These are phyloP conservation scores for Pleurozium schreberi DNA, from an alignment of 225 moss, liverwort and hornwort genomes.

Conservation along the genomic window DNA sequence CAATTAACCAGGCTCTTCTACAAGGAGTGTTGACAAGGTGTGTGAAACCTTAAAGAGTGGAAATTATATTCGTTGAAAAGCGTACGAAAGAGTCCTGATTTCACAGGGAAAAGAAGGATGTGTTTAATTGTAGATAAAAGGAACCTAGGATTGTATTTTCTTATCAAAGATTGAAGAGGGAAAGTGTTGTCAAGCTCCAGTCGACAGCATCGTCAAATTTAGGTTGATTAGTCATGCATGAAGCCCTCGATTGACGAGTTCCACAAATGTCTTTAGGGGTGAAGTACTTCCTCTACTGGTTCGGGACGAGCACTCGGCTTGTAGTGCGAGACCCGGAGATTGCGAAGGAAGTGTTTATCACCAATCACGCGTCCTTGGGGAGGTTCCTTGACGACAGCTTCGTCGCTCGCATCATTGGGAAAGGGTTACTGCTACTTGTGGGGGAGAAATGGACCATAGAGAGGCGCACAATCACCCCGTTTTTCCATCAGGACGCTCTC, in stretches of 20 bases:
- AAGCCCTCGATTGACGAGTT: neutral
- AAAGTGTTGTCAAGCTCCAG: neutral
- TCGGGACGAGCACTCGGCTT: neutral
- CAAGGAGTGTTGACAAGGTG: neutral
- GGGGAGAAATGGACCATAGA: constrained; percentile 7
- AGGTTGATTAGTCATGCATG: neutral
- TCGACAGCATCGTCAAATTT: neutral
- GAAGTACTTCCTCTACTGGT: neutral
- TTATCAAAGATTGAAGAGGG: neutral
- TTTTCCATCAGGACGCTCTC: constrained; percentile 10
- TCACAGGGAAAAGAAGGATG: neutral
- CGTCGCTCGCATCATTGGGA: neutral
- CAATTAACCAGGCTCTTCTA: neutral
- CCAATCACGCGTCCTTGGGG: neutral
- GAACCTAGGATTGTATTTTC: neutral
- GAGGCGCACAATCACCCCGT: constrained; percentile 1
- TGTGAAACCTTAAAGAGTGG: neutral
- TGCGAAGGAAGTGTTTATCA: neutral
- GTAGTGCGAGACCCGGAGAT: constrained; percentile 12
- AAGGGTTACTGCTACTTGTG: neutral
- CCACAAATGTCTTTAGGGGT: neutral
- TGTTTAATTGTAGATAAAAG: neutral
- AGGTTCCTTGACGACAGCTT: neutral
- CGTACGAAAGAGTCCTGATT: neutral
- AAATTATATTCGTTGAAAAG: too few relatives aligned